These are phyloP conservation scores for Rhodofomes roseus DNA, from an alignment of 1,284 basidiomycete species.

Conservation along the genomic window DNA sequence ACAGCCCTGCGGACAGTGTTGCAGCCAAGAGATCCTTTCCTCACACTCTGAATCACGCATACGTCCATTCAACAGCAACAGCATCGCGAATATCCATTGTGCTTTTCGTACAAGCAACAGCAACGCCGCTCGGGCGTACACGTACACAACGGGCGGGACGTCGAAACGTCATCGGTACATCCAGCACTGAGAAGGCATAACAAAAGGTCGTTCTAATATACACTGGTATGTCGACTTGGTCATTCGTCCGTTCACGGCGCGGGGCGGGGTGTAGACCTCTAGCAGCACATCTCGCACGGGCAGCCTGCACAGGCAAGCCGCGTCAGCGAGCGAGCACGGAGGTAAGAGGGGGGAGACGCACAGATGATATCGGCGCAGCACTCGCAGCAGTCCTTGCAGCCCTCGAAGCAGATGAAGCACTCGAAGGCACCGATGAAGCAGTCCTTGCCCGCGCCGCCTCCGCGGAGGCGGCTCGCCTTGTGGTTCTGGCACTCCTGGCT, in stretches of 20 bases:
- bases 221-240: not conserved
- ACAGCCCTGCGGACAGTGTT: no score
- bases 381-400: slow-evolving; percentile 41
- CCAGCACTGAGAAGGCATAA: not conserved
- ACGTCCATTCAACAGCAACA: no score
- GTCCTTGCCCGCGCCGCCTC: slow-evolving; percentile 62
- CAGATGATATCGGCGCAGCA: slow-evolving; percentile 41
- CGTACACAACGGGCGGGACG: no score
- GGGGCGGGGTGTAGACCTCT: slow-evolving; percentile 6
- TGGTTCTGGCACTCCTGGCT: slow-evolving; percentile 33
- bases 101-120: no score
- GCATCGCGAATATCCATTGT: no score
- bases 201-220: not conserved
- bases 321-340: not conserved
- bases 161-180: no score
- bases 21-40: no score
- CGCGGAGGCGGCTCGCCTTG: slow-evolving; percentile 51
- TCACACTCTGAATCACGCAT: no score
- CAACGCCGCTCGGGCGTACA: no score
- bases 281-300: slow-evolving; percentile 43
- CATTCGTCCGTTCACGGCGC: not conserved
- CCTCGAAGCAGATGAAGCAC: slow-evolving; percentile 65
- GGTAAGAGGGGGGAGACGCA: slow-evolving; percentile 21
- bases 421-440: slow-evolving; percentile 56
- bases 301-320: slow-evolving; percentile 28